phyloP scores from a whole-genome alignment of 495 filamentous ascomycete species.

The Viridothelium virens region DNA sequence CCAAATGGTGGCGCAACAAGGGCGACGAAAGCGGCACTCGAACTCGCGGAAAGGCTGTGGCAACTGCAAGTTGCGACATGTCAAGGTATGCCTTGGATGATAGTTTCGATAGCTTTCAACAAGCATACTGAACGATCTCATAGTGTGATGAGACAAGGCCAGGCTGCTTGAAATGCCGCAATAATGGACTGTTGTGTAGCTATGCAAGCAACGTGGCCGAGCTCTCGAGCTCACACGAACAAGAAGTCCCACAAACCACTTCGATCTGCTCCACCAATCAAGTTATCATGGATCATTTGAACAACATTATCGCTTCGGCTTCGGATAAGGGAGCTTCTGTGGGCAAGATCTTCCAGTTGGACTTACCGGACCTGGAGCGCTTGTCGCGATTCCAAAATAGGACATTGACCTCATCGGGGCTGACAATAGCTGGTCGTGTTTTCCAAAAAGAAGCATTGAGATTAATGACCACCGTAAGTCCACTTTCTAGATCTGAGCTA shows the following conservation, averaged over 20 bases:
- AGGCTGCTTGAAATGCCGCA: conserved; percentile 1
- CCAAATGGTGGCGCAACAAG: neutral
- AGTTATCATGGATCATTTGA: neutral
- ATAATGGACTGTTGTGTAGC: neutral
- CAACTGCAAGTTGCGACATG: conserved; percentile 8
- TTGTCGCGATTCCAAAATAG: conserved; percentile 6
- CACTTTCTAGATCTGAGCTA: neutral
- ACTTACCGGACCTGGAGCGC: neutral
- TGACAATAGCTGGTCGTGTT: neutral
- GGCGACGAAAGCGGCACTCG: neutral
- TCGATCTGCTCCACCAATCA: neutral
- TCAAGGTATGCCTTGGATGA: neutral
- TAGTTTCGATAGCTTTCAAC: neutral
- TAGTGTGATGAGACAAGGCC: neutral
- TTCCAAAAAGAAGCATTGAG: neutral
- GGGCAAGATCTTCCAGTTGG: neutral
- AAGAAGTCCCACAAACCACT: neutral
- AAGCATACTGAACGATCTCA: neutral
- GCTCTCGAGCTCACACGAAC: neutral
- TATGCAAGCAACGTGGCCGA: neutral
- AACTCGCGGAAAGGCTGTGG: conserved; percentile 2
- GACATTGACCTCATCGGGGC: neutral
- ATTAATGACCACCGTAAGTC: conserved; percentile 5
- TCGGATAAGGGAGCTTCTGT: neutral
- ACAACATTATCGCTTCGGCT: neutral